These are phyloP conservation scores for Gonium pectorale DNA, from an alignment of 139 green algal species.

Conservation along the genomic window DNA sequence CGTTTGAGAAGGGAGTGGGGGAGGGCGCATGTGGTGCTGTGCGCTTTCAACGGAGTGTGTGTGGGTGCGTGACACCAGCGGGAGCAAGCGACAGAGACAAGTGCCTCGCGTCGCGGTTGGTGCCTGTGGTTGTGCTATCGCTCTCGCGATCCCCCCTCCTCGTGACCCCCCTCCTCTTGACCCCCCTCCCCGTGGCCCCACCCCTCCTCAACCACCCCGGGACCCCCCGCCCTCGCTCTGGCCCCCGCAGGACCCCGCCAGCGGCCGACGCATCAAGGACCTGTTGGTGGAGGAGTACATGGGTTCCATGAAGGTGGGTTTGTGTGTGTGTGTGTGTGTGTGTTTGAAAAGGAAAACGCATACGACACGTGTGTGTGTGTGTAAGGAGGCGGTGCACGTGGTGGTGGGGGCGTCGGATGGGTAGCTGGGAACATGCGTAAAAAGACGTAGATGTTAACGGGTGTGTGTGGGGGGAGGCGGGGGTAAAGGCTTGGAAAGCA, in stretches of 20 bases:
- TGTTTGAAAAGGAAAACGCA: background rate
- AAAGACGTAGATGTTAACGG: background rate
- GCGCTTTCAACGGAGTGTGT: too few relatives aligned
- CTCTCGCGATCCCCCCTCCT: too few relatives aligned
- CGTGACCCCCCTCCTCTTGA: background rate
- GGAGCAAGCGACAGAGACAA: background rate
- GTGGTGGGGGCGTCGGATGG: background rate
- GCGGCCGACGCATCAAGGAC: conserved; percentile 6
- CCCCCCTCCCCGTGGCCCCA: background rate
- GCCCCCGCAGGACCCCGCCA: conserved; percentile 1
- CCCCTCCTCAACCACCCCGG: background rate
- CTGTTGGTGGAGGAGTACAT: conserved; percentile 18
- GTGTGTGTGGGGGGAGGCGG: background rate
- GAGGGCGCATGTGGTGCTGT: too few relatives aligned
- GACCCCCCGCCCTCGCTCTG: too few relatives aligned
- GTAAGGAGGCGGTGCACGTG: background rate
- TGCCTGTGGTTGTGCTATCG: background rate
- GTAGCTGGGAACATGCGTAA: background rate
- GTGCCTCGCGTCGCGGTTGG: background rate
- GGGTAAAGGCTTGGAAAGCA: too few relatives aligned
- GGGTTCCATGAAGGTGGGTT: background rate
- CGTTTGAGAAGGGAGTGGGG: too few relatives aligned
- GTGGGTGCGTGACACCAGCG: background rate
- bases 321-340: background rate
- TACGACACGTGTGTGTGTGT: background rate